Evolutionary conservation across 2,329 filamentous ascomycete species (phyloP), one percentile per base, ranked within the genome.

Genomic region (Exophiala sp.): DNA sequence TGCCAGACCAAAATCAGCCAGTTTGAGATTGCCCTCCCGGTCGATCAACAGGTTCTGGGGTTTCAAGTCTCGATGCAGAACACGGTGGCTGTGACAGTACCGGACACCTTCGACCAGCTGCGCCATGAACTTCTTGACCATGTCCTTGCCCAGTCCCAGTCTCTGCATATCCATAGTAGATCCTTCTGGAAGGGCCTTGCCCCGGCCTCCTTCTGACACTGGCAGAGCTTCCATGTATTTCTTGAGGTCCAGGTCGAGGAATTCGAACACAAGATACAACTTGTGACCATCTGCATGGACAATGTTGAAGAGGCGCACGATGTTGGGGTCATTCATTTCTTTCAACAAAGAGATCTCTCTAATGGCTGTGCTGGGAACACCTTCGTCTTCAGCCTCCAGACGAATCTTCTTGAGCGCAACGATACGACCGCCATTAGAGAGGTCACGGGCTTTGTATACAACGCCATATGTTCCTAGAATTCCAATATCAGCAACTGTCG

Each of bases 321-420:
- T 93, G 70, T 91, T 94, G 55, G 86, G 84, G 68, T 95, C 86
- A 66, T 85, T 84, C 87, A 95, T 90, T 71, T 95, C 89, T 70
- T 95, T 95, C 63, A 95, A 81, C 37, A 95, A 79, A 21, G 88
- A 94, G 64, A 95, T 95, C 69, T 95, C 89, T 63, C 89, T 88
- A 64, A 95, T 95, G 59, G 89, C 90, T 2, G 89, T 95, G 64
- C 85, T 90, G 2, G 89, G 90, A 14, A 95, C 88, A 60, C 89
- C 89, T 68, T 95, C 90, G 73, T 95, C 89, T 73, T 95, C 90
- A 56, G 89, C 88, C 66, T 95, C 90, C 62, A 95, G 85, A 57
- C 89, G 86, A 64, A 95, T 95, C 75, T 95, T 95, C 78, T 95
- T 95, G 61, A 95, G 75, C 18, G 89, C 89, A 57, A 95, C 89